phyloP scores from a whole-genome alignment of 2,329 filamentous ascomycete species.

The Graphilbum ipis-grandicollis region DNA sequence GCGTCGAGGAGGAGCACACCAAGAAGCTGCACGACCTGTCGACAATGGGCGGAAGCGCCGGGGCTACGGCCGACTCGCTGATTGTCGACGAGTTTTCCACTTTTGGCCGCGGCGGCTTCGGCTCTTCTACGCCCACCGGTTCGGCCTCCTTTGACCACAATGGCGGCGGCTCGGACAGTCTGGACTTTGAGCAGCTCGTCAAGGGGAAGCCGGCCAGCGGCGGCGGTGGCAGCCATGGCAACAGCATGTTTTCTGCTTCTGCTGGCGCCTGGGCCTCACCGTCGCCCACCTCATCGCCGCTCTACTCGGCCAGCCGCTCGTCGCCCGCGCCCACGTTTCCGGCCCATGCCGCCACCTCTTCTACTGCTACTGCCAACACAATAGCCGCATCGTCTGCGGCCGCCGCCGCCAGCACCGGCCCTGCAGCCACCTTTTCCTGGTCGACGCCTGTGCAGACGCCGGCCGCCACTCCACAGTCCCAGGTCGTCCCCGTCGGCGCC shows the following conservation, averaged over 20 bases:
- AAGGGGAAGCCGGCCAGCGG: constrained; percentile 43
- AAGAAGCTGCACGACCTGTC: constrained; percentile 82
- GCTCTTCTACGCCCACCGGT: constrained; percentile 24
- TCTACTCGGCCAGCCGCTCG: no score
- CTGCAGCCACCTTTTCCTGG: constrained; percentile 43
- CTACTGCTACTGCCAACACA: constrained; percentile 18
- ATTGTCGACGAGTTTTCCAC: not conserved
- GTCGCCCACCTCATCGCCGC: no score
- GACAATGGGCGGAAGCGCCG: constrained; percentile 3
- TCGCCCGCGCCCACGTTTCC: no score
- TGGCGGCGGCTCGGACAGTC: constrained; percentile 32
- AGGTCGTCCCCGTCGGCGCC: not conserved
- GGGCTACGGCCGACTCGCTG: not conserved
- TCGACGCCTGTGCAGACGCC: constrained; percentile 27
- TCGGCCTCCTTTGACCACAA: constrained; percentile 13
- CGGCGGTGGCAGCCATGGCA: not conserved
- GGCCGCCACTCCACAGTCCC: no score
- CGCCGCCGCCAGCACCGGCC: constrained; percentile 10
- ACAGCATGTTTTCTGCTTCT: not conserved
- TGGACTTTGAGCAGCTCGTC: constrained; percentile 75
- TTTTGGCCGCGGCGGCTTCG: constrained; percentile 17
- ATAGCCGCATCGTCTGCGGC: constrained; percentile 16
- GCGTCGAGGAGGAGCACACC: constrained; percentile 77
- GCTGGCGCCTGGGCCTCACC: no score
- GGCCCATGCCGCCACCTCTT: constrained; percentile 13